A percentile compares a stretch with the other conserved stretches of the same genome.
Conservation (phyloP, 2,329 filamentous ascomycete species). For the Exserohilum turcica region DNA sequence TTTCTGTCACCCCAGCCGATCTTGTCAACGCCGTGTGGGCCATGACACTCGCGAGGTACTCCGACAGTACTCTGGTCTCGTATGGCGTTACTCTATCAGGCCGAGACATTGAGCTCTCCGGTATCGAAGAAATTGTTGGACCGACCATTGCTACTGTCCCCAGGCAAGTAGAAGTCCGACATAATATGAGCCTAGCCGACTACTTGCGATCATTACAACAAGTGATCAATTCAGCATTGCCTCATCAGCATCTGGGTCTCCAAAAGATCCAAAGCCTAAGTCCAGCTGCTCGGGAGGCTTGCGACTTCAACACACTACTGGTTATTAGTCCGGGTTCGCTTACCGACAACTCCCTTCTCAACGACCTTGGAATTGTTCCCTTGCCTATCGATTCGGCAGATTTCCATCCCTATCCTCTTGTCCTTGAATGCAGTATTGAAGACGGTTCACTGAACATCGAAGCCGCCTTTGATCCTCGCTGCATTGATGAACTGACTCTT, state of each 20-base stretch:
- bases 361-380: neutral
- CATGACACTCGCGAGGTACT: neutral
- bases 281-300: neutral
- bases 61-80: neutral
- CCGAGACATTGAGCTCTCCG: neutral
- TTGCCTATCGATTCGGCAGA: neutral
- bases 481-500: neutral
- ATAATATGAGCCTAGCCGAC: neutral
- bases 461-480: neutral
- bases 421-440: neutral
- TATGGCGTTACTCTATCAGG: neutral
- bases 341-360: neutral
- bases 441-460: neutral
- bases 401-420: neutral
- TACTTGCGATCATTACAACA: neutral
- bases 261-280: neutral
- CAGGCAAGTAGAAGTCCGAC: neutral
- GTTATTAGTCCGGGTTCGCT: neutral
- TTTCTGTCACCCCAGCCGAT: neutral
- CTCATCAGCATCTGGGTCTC: neutral
- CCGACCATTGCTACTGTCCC: neutral
- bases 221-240: neutral
- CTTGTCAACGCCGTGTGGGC: neutral
- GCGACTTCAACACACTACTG: neutral
- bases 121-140: neutral